Conservation (phyloP, 371 early-diverging fungal genomes). For the Nematocida major region DNA sequence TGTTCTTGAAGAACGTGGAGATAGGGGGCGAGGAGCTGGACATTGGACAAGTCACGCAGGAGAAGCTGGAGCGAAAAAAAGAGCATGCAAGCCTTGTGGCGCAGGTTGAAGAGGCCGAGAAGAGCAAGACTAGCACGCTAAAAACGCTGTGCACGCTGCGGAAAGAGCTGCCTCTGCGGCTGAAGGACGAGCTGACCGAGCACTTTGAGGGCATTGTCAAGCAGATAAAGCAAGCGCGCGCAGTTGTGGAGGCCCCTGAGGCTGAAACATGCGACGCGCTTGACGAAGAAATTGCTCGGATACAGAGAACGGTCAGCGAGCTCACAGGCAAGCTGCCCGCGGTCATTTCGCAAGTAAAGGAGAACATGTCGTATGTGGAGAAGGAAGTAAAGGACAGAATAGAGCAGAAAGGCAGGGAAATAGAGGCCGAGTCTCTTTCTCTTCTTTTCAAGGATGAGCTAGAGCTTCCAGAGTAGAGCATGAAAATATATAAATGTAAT, state of each 20-base stretch:
- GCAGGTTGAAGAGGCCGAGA: constrained; percentile 32
- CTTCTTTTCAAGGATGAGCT: constrained; percentile 46
- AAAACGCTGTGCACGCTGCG: constrained; percentile 3
- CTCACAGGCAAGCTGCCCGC: constrained; percentile 6
- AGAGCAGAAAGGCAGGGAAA: not conserved
- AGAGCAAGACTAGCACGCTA: not conserved
- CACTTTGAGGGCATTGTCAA: not conserved
- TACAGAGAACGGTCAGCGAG: constrained; percentile 1
- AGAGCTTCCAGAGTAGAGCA: not conserved
- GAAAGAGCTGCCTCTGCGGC: constrained; percentile 12
- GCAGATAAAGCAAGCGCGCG: not conserved
- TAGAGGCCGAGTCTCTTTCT: constrained; percentile 38
- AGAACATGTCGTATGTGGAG: constrained; percentile 12
- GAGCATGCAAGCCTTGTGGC: constrained; percentile 4
- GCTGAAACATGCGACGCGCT: not conserved
- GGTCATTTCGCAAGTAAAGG: not conserved
- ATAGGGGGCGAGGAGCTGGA: constrained; percentile 33
- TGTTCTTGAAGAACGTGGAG: constrained; percentile 46
- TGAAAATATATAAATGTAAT: no score
- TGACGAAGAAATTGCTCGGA: not conserved
- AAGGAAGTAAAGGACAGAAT: constrained; percentile 44
- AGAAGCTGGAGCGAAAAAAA: constrained; percentile 12
- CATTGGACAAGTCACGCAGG: not conserved
- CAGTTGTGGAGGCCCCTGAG: no score
- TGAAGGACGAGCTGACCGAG: constrained; percentile 8